phyloP scores from a whole-genome alignment of 768 basidiomycete genomes.

The Punctularia strigosozonata region DNA sequence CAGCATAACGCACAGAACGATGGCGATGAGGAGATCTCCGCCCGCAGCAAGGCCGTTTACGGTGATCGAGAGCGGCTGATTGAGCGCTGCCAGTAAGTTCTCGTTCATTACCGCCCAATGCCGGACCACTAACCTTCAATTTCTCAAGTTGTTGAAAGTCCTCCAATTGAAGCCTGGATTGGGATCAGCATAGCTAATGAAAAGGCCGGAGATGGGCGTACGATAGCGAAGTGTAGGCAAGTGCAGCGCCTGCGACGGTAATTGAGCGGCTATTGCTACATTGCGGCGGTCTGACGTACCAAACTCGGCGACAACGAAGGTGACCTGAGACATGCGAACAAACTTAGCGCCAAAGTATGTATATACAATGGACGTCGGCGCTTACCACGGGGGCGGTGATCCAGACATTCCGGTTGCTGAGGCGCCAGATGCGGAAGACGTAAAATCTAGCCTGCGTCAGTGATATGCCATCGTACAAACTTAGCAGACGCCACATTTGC shows the following conservation, averaged over 20 bases:
- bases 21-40: constrained; percentile 38
- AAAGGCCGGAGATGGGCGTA: neutral
- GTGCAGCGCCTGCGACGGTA: too few relatives aligned
- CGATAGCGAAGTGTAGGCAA: too few relatives aligned
- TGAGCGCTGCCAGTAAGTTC: neutral
- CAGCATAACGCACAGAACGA: constrained; percentile 32
- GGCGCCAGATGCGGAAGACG: too few relatives aligned
- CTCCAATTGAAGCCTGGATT: neutral
- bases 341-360: too few relatives aligned
- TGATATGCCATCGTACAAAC: constrained; percentile 1
- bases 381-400: neutral
- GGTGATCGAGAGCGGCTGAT: constrained; percentile 31
- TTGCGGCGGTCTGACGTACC: too few relatives aligned
- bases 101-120: too few relatives aligned
- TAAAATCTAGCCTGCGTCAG: neutral
- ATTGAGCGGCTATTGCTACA: too few relatives aligned
- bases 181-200: neutral
- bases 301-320: too few relatives aligned
- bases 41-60: constrained; percentile 39
- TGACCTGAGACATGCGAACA: too few relatives aligned
- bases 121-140: neutral
- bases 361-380: too few relatives aligned
- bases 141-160: neutral
- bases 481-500: constrained; percentile 11
- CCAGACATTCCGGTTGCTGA: neutral